Evolutionary conservation across 805 yeast species (phyloP).

Genomic region (Saturnispora gosingensis): DNA sequence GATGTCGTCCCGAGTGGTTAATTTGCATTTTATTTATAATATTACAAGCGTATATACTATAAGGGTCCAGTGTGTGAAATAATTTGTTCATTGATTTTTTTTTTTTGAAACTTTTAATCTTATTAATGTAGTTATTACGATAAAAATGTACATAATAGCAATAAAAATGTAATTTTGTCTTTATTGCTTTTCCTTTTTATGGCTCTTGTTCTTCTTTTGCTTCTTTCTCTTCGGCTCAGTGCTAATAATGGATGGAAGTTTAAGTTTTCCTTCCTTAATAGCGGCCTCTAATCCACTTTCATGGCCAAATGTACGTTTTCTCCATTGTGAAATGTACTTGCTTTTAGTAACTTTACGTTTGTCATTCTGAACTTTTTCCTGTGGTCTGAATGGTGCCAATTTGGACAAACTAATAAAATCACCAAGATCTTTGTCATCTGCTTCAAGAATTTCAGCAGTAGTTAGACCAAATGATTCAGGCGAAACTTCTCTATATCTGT

Average conservation of each 20-base stretch:
- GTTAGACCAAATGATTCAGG: conserved; percentile 88
- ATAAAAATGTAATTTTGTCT: neutral
- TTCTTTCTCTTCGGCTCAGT: conserved; percentile 15
- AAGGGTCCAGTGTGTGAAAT: too few relatives aligned
- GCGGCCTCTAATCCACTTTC: conserved; percentile 25
- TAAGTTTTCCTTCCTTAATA: conserved; percentile 10
- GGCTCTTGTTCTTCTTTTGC: conserved; percentile 17
- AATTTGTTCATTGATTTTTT: neutral
- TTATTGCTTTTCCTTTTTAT: conserved; percentile 13
- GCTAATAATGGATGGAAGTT: conserved; percentile 23
- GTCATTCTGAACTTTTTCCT: conserved; percentile 64
- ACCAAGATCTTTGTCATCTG: conserved; percentile 81
- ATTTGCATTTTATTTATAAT: neutral
- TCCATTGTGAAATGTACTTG: conserved; percentile 81
- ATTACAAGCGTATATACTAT: too few relatives aligned
- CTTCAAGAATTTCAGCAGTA: conserved; percentile 78
- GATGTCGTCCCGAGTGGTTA: neutral
- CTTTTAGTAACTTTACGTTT: conserved; percentile 76
- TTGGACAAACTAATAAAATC: conserved; percentile 82
- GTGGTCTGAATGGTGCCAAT: conserved; percentile 84
- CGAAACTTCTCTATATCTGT: conserved; percentile 84
- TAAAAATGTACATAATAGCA: neutral
- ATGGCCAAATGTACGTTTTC: conserved; percentile 65
- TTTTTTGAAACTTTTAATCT: neutral
- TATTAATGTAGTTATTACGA: neutral